Evolutionary conservation across 108 stramenopile genomes (phyloP).

Genomic region (Nannochloropsis gaditana): DNA sequence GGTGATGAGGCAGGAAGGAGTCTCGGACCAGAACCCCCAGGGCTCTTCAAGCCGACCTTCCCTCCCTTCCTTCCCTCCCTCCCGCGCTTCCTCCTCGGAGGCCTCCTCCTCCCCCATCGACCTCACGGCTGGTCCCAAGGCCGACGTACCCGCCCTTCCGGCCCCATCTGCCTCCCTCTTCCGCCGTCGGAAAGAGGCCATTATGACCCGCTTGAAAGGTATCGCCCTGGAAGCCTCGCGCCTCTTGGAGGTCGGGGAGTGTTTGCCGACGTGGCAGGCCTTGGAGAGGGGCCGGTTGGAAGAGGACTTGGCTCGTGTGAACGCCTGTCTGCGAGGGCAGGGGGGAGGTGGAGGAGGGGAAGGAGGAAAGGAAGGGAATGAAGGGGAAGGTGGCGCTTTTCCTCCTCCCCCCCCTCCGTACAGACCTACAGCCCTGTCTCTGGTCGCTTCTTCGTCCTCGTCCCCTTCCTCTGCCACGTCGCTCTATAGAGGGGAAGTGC

Average conservation of each 20-base stretch:
- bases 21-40: background rate
- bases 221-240: background rate
- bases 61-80: background rate
- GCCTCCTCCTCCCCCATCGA: background rate
- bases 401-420: background rate
- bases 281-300: too few relatives aligned
- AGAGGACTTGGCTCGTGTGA: too few relatives aligned
- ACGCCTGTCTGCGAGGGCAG: background rate
- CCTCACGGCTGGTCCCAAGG: background rate
- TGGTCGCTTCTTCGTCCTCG: background rate
- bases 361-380: background rate
- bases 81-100: background rate
- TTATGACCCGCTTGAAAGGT: background rate
- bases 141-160: background rate
- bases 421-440: background rate
- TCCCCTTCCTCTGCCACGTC: background rate
- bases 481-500: background rate
- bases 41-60: background rate
- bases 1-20: background rate
- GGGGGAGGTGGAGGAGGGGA: slow-evolving; percentile 3
- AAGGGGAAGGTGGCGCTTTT: background rate
- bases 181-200: background rate
- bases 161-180: background rate
- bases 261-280: too few relatives aligned
- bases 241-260: background rate